Evolutionary conservation across 2,329 filamentous ascomycete species (phyloP), one percentile per base, ranked within the genome.

Genomic region (Diplodia seriata): DNA sequence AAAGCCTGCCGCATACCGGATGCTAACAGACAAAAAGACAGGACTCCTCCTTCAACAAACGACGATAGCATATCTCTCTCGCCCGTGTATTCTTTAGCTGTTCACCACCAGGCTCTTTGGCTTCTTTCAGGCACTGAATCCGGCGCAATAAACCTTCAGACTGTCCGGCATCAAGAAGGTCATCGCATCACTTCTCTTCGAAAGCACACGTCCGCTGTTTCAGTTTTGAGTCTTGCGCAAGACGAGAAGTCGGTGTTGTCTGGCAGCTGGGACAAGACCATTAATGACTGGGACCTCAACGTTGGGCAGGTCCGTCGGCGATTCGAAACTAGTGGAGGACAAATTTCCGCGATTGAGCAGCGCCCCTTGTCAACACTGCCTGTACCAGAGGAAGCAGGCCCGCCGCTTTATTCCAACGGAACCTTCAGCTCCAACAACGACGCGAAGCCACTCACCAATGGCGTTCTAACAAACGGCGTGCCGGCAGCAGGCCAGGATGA

Each of bases 211-310:
- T 97, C 94, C 56, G 94, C 95, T 0, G 95, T 99, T 20, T 97
- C 93, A 23, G 92, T 96, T 5, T 81, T 99, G 68, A 90, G 87
- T 11, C 82, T 99, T 14, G 88, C 92, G 0, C 88, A 91, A 5
- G 94, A 98, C 72, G 95, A 99, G 81, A 90, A 86, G 74, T 94
- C 90, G 49, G 87, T 98, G 4, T 80, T 99, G 9, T 97, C 93
- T 40, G 95, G 95, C 3, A 94, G 93, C 76, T 99, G 95, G 95
- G 95, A 99, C 79, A 98, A 97, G 81, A 91, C 87, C 20, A 90
- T 98, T 0, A 87, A 93, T 65, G 94, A 98, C 76, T 99, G 95
- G 95, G 95, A 98, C 77, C 79, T 99, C 31, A 93, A 98, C 74
- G 95, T 88, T 1, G 95, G 95, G 0, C 85, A 91, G 73, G 85